Evolutionary conservation across 2,329 filamentous ascomycete genomes (phyloP), one percentile per base, ranked within the genome.

Genomic region (Aspergillus ustus): DNA sequence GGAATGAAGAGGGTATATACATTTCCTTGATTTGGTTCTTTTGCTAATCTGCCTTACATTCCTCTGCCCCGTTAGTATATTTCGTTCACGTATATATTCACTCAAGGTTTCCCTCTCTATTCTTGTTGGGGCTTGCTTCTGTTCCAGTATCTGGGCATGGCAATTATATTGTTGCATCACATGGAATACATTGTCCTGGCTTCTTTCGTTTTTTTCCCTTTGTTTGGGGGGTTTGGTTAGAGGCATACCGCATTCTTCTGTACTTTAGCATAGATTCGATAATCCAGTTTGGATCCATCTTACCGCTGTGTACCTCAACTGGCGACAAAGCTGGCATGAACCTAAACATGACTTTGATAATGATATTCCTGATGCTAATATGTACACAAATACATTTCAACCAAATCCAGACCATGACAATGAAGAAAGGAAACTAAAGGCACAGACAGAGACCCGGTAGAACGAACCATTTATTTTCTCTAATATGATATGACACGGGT

Each of bases 301-400:
- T 40, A 40, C 34, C 13, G 15, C 34, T 40, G 52, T 53, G 17
- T 22, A 54, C 8, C 19, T 6, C 51, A 29, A 7, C 2, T 19
- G 9, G 22, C 15, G 34, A 4, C 34, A 40, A 40, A 40, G 13
- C 34, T 15, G 15, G 1, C 34, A 40, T 17, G 8, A 55, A 37
- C 25, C 40, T 20, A 19, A 45, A 28, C 43, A 17, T 40, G 34
- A 40, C 34, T 40, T 40, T 40, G n/a, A 40, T 51, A 54, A 63
- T 61, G 43, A 67, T 66, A 74, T 75, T 75, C 70, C 73, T 74
- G 69, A 75, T 75, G 72, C 73, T 73, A 73, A 74, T 72, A 76
- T 75, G 71, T 75, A 77, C 73, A 75, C 70, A 75, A 69, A 73
- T 69, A 73, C 58, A 65, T 55, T 66, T 64, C 69, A 62, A 66